Conservation (phyloP, 202 grass and related monocot genomes). For the Digitaria exilis region DNA sequence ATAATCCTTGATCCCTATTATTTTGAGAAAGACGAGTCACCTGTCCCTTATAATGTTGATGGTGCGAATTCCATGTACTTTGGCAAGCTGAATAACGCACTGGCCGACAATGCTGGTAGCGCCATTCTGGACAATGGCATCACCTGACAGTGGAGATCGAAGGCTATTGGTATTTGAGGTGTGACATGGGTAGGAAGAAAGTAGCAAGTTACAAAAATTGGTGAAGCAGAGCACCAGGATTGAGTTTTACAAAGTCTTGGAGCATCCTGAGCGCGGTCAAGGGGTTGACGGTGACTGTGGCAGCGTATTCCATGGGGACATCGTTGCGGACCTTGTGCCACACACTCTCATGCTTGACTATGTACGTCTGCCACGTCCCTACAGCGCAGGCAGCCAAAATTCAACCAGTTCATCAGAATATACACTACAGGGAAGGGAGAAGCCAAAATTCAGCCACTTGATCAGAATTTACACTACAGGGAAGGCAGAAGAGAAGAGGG, state of each 20-base stretch:
- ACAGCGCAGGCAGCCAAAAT: not conserved
- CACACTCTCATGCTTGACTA: conserved; percentile 63
- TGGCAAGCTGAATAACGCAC: conserved; percentile 84
- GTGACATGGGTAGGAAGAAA: not conserved
- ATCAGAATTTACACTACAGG: no score
- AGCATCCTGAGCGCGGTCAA: conserved; percentile 77
- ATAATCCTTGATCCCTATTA: not conserved
- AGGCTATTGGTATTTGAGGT: not conserved
- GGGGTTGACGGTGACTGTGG: conserved; percentile 84
- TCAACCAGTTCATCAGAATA: no score
- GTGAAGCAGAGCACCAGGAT: conserved; percentile 46
- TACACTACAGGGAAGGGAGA: no score
- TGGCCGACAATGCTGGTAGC: conserved; percentile 90
- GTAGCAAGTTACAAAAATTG: not conserved
- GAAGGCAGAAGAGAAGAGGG: not conserved
- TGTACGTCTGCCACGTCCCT: conserved; percentile 39
- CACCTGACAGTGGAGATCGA: conserved; percentile 43
- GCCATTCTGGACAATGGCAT: conserved; percentile 82
- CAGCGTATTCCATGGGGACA: conserved; percentile 80
- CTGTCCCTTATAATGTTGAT: conserved; percentile 94
- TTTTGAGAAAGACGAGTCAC: conserved; percentile 28
- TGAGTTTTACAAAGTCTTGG: conserved; percentile 69
- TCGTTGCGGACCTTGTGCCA: conserved; percentile 78
- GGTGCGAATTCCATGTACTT: conserved; percentile 56
- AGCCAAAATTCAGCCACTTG: no score